Evolutionary conservation across 176 grass and related monocot species (phyloP), one percentile per base, ranked within the genome.

Genomic region (Elymus sibiricus): DNA sequence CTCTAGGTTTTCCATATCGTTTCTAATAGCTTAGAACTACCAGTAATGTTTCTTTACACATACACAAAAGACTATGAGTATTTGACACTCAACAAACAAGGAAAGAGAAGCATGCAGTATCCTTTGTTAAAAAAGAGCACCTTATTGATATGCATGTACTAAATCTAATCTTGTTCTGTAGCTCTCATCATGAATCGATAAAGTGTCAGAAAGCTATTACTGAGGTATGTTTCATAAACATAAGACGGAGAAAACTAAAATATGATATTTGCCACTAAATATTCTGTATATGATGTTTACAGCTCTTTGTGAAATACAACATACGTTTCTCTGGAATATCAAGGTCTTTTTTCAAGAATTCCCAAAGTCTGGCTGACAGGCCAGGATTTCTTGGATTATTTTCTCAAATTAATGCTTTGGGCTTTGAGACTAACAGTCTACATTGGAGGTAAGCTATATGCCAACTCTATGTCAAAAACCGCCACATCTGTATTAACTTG

Each of bases 241-340:
- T 29, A 79, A 64, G 38, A 38, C 53, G 69, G 74, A 88, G 65
- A 81, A 64, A 85, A 82, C 74, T 1, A 39, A 37, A 70, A 46
- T 15, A 47, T 46, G 82, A 37, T 28, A 53, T 85, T 79, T 79
- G 10, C 29, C 40, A 73, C 64, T 84, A 86, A 70, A 61, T 82
- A 51, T 88, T 86, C 42, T 77, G 27, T 88, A 43, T 59, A 59
- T 85, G 37, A 22, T 89, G 26, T 86, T 74, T 83, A 51, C 90
- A 98, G 96, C 86, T 98, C 83, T 98, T 98, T 91, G 90, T 98
- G 85, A 92, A 88, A 78, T 98, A 94, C 85, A 98, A 98, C 51
- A 95, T 94, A 86, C 90, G 84, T 72, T 98, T 98, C 83, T 95
- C 89, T 91, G 96, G 91, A 89, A 92, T 98, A 89, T 89, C 96